A percentile compares a stretch with the other conserved stretches of the same genome.
Evolutionary conservation across 768 basidiomycete species (phyloP).

Genomic region (Boletus edulis): DNA sequence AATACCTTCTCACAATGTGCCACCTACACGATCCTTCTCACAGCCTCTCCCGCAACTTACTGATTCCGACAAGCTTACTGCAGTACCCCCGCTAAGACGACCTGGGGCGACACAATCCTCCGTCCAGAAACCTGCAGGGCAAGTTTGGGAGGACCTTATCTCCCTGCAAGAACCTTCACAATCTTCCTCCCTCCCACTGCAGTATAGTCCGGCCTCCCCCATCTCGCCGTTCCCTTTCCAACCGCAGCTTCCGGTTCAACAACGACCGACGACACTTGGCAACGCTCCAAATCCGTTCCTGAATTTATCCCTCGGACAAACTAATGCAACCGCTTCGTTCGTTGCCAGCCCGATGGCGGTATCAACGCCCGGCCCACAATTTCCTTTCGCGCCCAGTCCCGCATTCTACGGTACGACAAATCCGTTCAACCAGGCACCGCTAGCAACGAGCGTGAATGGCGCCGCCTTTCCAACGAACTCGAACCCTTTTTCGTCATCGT

Average conservation of each 20-base stretch:
- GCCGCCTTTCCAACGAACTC: conserved; percentile 1
- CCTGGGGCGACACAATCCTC: conserved; percentile 10
- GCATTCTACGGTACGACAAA: conserved; percentile 12
- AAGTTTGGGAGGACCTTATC: conserved; percentile 60
- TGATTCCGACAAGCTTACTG: conserved; percentile 13
- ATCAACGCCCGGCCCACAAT: not conserved
- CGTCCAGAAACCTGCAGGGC: conserved; percentile 22
- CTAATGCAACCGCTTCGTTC: not conserved
- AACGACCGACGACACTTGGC: conserved; percentile 1
- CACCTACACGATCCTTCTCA: conserved; percentile 29
- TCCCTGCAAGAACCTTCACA: conserved; percentile 42
- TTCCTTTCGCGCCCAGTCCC: conserved; percentile 16
- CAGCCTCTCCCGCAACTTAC: conserved; percentile 32
- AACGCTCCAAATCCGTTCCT: conserved; percentile 19
- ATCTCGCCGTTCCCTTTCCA: conserved; percentile 12
- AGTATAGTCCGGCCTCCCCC: conserved; percentile 17
- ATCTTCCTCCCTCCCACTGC: conserved; percentile 49
- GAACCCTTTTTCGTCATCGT: conserved; percentile 17
- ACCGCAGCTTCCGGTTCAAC: conserved; percentile 8
- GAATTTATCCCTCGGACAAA: conserved; percentile 12
- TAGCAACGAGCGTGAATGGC: not conserved
- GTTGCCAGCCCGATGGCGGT: conserved; percentile 6
- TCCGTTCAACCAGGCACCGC: conserved; percentile 16
- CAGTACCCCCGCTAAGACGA: conserved; percentile 3
- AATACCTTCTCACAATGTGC: conserved; percentile 15